Evolutionary conservation across 805 yeast genomes (phyloP), one percentile per base, ranked within the genome.

Genomic region (Candida xyloterini): DNA sequence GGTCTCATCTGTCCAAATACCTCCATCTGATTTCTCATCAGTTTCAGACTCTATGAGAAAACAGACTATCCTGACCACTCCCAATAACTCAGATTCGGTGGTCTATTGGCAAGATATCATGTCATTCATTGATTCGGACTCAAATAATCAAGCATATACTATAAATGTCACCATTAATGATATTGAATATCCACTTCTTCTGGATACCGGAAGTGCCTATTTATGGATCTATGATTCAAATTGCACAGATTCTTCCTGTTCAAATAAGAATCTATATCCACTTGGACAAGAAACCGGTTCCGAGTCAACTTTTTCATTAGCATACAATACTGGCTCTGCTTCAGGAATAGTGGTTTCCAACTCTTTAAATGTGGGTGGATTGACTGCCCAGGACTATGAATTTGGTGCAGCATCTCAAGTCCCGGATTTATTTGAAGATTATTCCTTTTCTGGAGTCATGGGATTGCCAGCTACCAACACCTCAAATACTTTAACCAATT

Each of bases 201-300:
- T 81, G 13, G 87, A 81, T 56, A 81, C 87, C 0, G 86, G 84
- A 6, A 76, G 83, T 20, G 78, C 79, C 13, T 73, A 78, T 42
- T 55, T 78, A 2, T 81, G 87, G 87, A 67, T 81, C 3, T 79
- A 77, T 53, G 78, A 76, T 33, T 55, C 66, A 1, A 57, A 70
- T 27, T 80, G 86, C 60, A 56, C 61, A 1, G 67, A 67, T 35
- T 15, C 50, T 5, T 65, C 75, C 1, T 80, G 85, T 49, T 36
- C 53, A 2, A 52, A 52, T 24, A 53, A 62, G 22, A 44, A 51
- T 6, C 43, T 65, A 3, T 66, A 60, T 45, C 59, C 71, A 18
- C 29, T 53, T 9, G 22, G 54, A 3, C 28, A 37, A 1, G 29
- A 48, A 1, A 31, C 47, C 2, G 40, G 50, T 0, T 36, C 64